Evolutionary conservation across 352 stramenopile species (phyloP), one percentile per base, ranked within the genome.

Genomic region (Aphanomyces astaci): DNA sequence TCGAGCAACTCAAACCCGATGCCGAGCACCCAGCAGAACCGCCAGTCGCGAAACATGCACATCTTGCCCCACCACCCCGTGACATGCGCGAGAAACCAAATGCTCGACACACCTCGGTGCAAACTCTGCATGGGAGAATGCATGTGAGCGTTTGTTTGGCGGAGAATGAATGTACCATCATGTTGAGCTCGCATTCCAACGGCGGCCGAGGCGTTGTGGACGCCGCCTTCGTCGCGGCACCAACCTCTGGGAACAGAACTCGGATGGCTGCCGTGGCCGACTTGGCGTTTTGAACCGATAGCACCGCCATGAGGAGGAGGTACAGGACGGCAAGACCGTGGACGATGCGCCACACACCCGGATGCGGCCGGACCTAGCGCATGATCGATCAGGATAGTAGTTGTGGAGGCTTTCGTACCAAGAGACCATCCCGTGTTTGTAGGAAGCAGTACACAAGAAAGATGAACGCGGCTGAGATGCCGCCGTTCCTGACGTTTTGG

Each of bases 41-140:
- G 75, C 89, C 89, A 97, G 78, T 97, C 89, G 27, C 89, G 88
- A 71, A 97, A 96, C 79, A 97, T 95, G 73, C 89, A 96, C 85
- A 96, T 96, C 73, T 96, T 96, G 59, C 86, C 88, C 89, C 88
- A 96, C 89, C 88, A 95, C 25, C 82, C 82, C 9, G 84, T 89
- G 55, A 92, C 82, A 53, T 95, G 87, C 10, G 85, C 84, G n/a
- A 91, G 48, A 54, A 94, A 93, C 84, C 84, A 93, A 59, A 93
- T 91, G 33, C 81, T 91, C 36, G 82, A 84, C 27, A 93, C 77
- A 30, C 85, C 85, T 4, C 81, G 79, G 46, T 82, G 86, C 27
- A 93, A 36, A 36, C 76, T 82, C 72, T 43, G 36, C 36, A 15
- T 15, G 36, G 15, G 36, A 13, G 13, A 66, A 9, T 25, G 19